Evolutionary conservation across 2,329 filamentous ascomycete species (phyloP).

Genomic region (Fusarium coffeatum): DNA sequence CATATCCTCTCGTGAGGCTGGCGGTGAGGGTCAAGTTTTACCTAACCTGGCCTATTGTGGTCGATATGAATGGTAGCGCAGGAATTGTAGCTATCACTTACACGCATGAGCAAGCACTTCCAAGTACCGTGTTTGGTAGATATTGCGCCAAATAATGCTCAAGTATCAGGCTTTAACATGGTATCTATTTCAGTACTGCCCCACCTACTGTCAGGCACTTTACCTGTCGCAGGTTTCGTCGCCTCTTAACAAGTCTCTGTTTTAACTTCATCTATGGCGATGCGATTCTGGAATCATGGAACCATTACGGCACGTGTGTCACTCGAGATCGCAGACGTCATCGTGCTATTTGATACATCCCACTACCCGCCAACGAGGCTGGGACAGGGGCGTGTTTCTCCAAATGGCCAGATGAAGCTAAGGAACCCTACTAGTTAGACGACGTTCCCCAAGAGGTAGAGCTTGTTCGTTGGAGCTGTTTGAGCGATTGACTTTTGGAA

Average conservation of each 20-base stretch:
- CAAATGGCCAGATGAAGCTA: conserved; percentile 6
- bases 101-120: conserved; percentile 11
- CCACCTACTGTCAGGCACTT: not conserved
- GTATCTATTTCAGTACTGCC: not conserved
- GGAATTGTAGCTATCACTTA: conserved; percentile 4
- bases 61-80: conserved; percentile 5
- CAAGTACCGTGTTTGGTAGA: not conserved
- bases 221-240: not conserved
- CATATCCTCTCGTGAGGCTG: conserved; percentile 3
- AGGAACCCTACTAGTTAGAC: not conserved
- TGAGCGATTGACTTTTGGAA: conserved; percentile 19
- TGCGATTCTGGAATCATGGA: not conserved
- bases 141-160: not conserved
- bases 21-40: conserved; percentile 12
- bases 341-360: not conserved
- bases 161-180: not conserved
- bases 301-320: conserved; percentile 12
- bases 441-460: not conserved
- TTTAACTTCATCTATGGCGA: not conserved
- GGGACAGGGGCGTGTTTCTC: conserved; percentile 6
- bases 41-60: not conserved
- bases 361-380: conserved; percentile 1
- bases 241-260: not conserved
- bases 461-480: conserved; percentile 1
- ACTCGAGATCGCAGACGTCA: conserved; percentile 16